A percentile compares a stretch with the other conserved stretches of the same genome.
Evolutionary conservation across 2,329 filamentous ascomycete genomes (phyloP).

Genomic region (Aspergillus tamarii): DNA sequence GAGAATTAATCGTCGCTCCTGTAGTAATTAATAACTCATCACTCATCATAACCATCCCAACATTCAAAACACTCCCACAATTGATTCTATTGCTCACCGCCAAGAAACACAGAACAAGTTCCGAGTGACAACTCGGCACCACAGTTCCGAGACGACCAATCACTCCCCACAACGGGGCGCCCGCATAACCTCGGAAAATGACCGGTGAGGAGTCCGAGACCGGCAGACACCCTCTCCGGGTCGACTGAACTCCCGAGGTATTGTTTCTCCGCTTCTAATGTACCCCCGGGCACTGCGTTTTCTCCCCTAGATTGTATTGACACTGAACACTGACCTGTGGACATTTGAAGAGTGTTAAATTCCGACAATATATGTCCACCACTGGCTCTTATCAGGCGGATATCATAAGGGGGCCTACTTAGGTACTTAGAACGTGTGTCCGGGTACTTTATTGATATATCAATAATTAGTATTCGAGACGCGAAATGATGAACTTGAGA

Average conservation of each 20-base stretch:
- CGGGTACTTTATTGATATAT: background rate
- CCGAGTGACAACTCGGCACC: background rate
- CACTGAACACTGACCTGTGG: background rate
- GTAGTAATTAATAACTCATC: no score
- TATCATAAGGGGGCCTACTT: background rate
- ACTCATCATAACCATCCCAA: background rate
- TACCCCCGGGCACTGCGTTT: background rate
- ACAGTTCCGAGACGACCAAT: slow-evolving; percentile 25
- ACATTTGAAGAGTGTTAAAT: no score
- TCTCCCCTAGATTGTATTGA: background rate
- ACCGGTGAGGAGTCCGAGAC: slow-evolving; percentile 20
- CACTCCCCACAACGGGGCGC: background rate
- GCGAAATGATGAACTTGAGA: slow-evolving; percentile 24
- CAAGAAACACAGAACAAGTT: background rate
- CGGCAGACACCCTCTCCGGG: slow-evolving; percentile 10
- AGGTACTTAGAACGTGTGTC: background rate
- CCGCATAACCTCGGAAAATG: slow-evolving; percentile 17
- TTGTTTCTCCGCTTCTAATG: background rate
- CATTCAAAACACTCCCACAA: background rate
- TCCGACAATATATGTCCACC: background rate
- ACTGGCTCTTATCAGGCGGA: background rate
- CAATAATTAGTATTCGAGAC: background rate
- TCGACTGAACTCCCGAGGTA: slow-evolving; percentile 12
- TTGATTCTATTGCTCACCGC: background rate
- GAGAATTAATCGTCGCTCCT: no score